Evolutionary conservation across 2,329 filamentous ascomycete species (phyloP), one percentile per base, ranked within the genome.

Genomic region (Byssoonygena ceratinophila): DNA sequence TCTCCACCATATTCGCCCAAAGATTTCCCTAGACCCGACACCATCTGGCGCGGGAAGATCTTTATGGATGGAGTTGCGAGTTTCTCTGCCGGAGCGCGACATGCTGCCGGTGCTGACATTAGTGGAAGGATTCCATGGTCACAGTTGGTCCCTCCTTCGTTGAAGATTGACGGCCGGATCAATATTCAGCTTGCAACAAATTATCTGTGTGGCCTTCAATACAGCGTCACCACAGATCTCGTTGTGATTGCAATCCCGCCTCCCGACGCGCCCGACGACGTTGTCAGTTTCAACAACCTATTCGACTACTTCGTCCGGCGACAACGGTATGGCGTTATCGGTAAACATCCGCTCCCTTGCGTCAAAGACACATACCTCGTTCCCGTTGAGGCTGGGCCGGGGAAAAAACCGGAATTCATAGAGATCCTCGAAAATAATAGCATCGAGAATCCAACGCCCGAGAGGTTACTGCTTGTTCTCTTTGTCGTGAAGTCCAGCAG

Each of bases 361-460:
- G 85, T 96, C 46, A 84, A 89, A 55, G 91, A 97, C 64, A 87
- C 90, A 1, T 97, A 97, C 66, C 78, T 97, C 29, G 84, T 96
- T 8, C 91, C 92, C 0, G 80, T 97, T 3, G 80, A 88, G 29
- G 77, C 82, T 4, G 88, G 87, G 23, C 76, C 80, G 23, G 72
- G 70, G 31, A 71, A 72, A 46, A 79, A 91, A 40, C 91, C 92
- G 0, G 86, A 90, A 56, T 95, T 96, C 61, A 81, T 96, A 67
- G 80, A 88, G 55, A 85, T 94, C 62, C 77, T 97, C n/a, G 83
- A 87, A 57, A 85, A 91, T 60, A 90, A 90, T 65, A 80, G 80
- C 27, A 79, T 96, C 29, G 86, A 90, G 41, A 77, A 80, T 54
- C 78, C 79, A 1, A 78, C 85, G 14, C 75, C 81, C 0, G 84